Conservation (phyloP, 2,329 filamentous ascomycete species). For the Sarocladiaceae sp. region DNA sequence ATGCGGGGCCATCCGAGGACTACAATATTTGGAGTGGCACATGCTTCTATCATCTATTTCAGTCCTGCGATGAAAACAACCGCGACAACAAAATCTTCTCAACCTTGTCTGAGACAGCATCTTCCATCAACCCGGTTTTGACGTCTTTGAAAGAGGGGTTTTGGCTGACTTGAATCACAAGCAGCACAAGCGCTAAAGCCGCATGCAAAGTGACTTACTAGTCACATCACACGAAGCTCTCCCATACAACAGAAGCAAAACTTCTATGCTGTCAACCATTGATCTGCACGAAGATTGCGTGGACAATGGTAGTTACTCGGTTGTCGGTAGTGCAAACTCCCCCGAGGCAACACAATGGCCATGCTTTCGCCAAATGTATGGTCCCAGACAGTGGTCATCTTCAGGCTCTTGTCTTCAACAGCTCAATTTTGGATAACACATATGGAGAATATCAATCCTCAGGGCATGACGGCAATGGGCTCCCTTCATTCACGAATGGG, state of each 20-base stretch:
- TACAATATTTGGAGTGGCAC: slow-evolving; percentile 4
- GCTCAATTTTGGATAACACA: no score
- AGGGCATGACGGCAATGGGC: no score
- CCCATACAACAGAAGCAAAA: not conserved
- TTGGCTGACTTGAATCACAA: not conserved
- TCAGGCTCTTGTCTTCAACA: no score
- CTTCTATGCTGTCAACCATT: no score
- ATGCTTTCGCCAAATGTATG: not conserved
- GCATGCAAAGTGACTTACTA: not conserved
- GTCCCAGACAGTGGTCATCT: no score
- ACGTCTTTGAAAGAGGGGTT: not conserved
- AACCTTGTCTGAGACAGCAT: slow-evolving; percentile 48
- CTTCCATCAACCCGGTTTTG: not conserved
- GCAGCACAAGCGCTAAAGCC: not conserved
- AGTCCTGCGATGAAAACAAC: slow-evolving; percentile 28
- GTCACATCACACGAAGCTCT: not conserved
- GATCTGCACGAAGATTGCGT: no score
- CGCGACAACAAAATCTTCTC: slow-evolving; percentile 64
- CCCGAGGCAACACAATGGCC: no score
- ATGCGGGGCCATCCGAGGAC: slow-evolving; percentile 47
- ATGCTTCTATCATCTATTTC: not conserved
- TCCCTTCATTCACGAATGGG: no score
- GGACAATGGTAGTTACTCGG: no score
- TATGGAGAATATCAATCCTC: no score
- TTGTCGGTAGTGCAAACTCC: no score